Percentiles rank a stretch among this genome's conserved stretches.
phyloP scores from a whole-genome alignment of 768 basidiomycete species.

The Grammothele lineata region DNA sequence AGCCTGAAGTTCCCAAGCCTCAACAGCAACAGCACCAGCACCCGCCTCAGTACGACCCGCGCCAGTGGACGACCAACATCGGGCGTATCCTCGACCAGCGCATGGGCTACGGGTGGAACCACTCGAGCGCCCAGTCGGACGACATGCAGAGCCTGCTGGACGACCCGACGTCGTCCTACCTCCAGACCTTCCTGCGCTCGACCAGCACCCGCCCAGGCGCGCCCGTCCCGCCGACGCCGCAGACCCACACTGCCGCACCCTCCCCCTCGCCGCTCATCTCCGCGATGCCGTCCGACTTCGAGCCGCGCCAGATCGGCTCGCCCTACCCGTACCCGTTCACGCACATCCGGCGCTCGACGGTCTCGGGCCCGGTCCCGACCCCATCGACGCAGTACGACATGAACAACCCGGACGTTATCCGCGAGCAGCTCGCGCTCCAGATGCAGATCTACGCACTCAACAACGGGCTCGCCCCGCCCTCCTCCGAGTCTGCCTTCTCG shows the following conservation, averaged over 20 bases:
- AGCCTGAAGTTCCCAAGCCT: conserved; percentile 2
- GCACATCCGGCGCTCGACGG: conserved; percentile 58
- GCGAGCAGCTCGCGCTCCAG: conserved; percentile 69
- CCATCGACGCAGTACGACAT: conserved; percentile 34
- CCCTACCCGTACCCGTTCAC: conserved; percentile 78
- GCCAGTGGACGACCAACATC: conserved; percentile 1
- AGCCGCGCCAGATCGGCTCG: conserved; percentile 47
- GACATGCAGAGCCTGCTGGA: conserved; percentile 58
- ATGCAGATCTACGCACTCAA: conserved; percentile 76
- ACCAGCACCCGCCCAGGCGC: conserved; percentile 56
- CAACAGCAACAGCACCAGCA: conserved; percentile 5
- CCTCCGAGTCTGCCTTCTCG: conserved; percentile 73
- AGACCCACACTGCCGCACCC: conserved; percentile 68
- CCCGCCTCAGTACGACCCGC: conserved; percentile 14
- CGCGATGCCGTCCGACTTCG: conserved; percentile 38
- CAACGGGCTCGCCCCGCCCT: conserved; percentile 52
- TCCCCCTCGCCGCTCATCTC: conserved; percentile 67
- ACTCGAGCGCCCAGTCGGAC: conserved; percentile 38
- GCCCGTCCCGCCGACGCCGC: conserved; percentile 77
- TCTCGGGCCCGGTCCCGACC: conserved; percentile 30
- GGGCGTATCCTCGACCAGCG: conserved; percentile 13
- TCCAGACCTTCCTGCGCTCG: conserved; percentile 54
- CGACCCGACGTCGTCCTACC: conserved; percentile 54
- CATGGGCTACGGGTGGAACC: conserved; percentile 20
- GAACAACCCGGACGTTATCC: conserved; percentile 46